phyloP scores from a whole-genome alignment of 1,139 yeast genomes.

The Diutina siamensis region DNA sequence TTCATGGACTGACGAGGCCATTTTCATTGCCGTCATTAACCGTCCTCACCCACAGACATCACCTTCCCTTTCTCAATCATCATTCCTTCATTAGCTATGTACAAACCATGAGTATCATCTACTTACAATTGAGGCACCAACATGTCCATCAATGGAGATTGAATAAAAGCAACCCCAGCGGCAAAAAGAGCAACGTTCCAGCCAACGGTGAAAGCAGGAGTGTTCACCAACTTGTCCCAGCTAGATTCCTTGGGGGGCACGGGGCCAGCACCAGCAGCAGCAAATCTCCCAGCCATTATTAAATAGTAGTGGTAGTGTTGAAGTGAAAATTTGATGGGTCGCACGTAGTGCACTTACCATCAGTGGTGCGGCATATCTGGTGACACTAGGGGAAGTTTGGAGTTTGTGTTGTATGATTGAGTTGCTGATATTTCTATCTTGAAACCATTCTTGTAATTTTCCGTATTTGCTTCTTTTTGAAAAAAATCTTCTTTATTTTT shows the following conservation, averaged over 20 bases:
- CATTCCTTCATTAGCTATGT: slow-evolving; percentile 3
- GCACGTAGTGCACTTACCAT: neutral
- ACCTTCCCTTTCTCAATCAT: neutral
- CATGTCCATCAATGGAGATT: slow-evolving; percentile 72
- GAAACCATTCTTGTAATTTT: too few relatives aligned
- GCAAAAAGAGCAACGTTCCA: slow-evolving; percentile 54
- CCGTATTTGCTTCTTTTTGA: too few relatives aligned
- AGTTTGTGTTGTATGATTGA: neutral
- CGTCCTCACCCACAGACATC: too few relatives aligned
- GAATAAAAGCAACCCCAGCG: slow-evolving; percentile 65
- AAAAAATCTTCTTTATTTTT: too few relatives aligned
- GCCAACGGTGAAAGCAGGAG: slow-evolving; percentile 55
- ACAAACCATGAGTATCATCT: neutral
- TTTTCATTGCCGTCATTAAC: neutral
- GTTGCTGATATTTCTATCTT: too few relatives aligned
- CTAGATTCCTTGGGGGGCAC: slow-evolving; percentile 15
- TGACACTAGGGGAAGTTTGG: too few relatives aligned
- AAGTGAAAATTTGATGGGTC: slow-evolving; percentile 1
- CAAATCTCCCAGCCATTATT: slow-evolving; percentile 6
- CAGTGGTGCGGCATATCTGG: too few relatives aligned
- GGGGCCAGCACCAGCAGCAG: slow-evolving; percentile 1
- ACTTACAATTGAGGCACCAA: slow-evolving; percentile 60
- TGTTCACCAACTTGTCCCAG: slow-evolving; percentile 40
- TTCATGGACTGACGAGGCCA: too few relatives aligned
- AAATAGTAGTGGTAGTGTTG: neutral